Conservation (phyloP, 495 filamentous ascomycete genomes). For the Delitschia confertaspora region DNA sequence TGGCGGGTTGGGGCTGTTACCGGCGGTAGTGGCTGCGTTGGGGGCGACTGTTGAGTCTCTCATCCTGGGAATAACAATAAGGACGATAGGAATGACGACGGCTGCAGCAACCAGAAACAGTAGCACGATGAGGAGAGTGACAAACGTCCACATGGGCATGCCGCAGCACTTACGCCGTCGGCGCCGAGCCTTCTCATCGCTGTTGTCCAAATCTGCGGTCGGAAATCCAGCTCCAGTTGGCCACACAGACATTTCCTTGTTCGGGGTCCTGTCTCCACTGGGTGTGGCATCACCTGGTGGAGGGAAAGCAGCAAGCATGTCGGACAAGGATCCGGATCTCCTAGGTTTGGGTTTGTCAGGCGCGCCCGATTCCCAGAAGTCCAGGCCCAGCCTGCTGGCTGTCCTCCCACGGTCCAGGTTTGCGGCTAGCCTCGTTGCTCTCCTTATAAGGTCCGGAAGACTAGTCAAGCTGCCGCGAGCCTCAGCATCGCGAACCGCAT, state of each 20-base stretch:
- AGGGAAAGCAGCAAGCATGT: constrained; percentile 88
- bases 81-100: constrained; percentile 73
- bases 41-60: constrained; percentile 37
- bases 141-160: constrained; percentile 70
- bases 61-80: constrained; percentile 61
- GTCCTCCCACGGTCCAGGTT: constrained; percentile 84
- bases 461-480: constrained; percentile 81
- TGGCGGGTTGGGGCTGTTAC: constrained; percentile 8
- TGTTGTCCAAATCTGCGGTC: constrained; percentile 3
- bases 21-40: constrained; percentile 29
- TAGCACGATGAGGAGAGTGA: constrained; percentile 57
- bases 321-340: constrained; percentile 63
- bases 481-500: constrained; percentile 69
- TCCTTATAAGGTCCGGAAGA: constrained; percentile 77
- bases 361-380: constrained; percentile 39
- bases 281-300: constrained; percentile 59
- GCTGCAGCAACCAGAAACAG: constrained; percentile 77
- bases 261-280: constrained; percentile 28
- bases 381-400: constrained; percentile 55
- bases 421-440: constrained; percentile 78
- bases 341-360: constrained; percentile 36
- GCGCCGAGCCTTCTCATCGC: constrained; percentile 14
- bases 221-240: constrained; percentile 8
- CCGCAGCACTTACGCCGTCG: constrained; percentile 57
- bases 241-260: constrained; percentile 31